These are phyloP conservation scores for Trichoderma gamsii DNA, from an alignment of 495 filamentous ascomycete species.

Conservation along the genomic window DNA sequence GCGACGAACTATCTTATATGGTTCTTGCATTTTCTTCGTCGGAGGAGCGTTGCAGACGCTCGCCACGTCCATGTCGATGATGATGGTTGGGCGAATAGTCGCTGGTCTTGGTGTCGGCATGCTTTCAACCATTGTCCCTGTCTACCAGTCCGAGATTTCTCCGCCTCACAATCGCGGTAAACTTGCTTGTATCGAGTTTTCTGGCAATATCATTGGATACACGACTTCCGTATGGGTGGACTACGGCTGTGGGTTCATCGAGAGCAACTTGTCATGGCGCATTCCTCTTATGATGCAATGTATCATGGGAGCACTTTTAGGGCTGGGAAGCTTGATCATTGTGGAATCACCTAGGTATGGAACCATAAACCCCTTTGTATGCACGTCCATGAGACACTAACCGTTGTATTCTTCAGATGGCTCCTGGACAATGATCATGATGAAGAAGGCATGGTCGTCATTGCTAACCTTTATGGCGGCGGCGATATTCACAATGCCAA, in stretches of 20 bases:
- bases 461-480: constrained; percentile 93
- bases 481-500: constrained; percentile 90
- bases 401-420: constrained; percentile 55
- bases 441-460: constrained; percentile 95
- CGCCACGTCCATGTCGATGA: constrained; percentile 77
- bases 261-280: constrained; percentile 82
- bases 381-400: constrained; percentile 20
- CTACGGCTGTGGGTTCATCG: constrained; percentile 90
- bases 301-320: constrained; percentile 82
- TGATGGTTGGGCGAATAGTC: constrained; percentile 84
- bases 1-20: constrained; percentile 86
- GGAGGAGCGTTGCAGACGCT: constrained; percentile 83
- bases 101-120: constrained; percentile 92
- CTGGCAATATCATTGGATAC: constrained; percentile 93
- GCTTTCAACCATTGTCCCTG: constrained; percentile 92
- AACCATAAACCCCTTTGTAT: background rate
- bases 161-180: constrained; percentile 94
- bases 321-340: constrained; percentile 80
- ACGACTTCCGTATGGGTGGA: constrained; percentile 97
- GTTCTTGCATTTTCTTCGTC: constrained; percentile 84
- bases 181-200: constrained; percentile 95
- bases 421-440: constrained; percentile 96
- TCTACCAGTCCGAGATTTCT: constrained; percentile 97
- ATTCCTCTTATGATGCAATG: constrained; percentile 89
- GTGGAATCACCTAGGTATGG: constrained; percentile 89